phyloP scores from a whole-genome alignment of 257 asterid species.

The Solanum tacnaense region DNA sequence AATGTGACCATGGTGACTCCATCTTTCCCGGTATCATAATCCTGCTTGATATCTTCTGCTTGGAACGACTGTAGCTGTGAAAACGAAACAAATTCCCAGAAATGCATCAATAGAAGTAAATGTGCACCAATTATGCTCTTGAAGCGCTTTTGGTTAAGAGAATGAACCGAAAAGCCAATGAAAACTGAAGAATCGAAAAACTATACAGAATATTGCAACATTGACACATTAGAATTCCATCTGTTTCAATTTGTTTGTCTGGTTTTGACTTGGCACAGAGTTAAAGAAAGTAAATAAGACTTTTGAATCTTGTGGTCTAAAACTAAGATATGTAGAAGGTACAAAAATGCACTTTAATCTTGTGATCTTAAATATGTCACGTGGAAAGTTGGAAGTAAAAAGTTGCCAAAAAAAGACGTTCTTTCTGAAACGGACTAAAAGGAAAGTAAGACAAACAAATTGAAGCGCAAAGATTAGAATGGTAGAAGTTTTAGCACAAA shows the following conservation, averaged over 20 bases:
- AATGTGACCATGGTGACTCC: constrained; percentile 65
- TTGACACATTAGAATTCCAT: neutral
- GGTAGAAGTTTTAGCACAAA: neutral
- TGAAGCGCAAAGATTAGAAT: neutral
- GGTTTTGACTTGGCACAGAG: neutral
- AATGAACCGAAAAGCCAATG: neutral
- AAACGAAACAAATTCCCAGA: neutral
- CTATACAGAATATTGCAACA: neutral
- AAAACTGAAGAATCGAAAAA: neutral
- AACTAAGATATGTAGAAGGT: neutral
- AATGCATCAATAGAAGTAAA: neutral
- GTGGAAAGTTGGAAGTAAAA: neutral
- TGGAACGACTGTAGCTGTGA: constrained; percentile 76
- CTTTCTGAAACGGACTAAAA: neutral
- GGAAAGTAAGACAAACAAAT: neutral
- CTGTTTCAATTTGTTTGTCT: neutral
- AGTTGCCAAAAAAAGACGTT: neutral
- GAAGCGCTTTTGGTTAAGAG: neutral
- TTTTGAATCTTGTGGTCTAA: neutral
- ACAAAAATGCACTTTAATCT: accelerated
- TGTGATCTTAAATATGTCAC: neutral
- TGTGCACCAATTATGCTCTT: neutral
- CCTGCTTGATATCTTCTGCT: constrained; percentile 92
- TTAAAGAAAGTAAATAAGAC: neutral
- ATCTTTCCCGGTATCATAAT: constrained; percentile 86